Evolutionary conservation across 306 rosid genomes (phyloP), one percentile per base, ranked within the genome.

Genomic region (Arachis hypogaea): DNA sequence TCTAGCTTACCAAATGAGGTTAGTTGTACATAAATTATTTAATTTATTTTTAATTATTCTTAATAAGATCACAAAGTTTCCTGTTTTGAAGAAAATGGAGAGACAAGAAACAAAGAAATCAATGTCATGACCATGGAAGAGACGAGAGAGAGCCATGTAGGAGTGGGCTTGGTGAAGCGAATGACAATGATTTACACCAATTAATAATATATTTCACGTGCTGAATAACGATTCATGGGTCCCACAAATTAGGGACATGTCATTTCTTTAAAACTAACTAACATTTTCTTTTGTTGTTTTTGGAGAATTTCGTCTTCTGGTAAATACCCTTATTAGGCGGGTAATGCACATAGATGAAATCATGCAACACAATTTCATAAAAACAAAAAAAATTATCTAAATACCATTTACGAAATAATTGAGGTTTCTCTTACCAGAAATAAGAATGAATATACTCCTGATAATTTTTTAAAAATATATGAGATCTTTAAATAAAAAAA

Each of bases 121-220:
- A 40, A 42, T 67, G 61, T 78, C 40, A 38, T 16, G 4, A 2
- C 28, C 6, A 61, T 2, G 47, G 60, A 75, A 36, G 9, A 9
- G 75, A 59, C 58, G 68, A 81, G 62, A 10, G 45, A 30, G 28
- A 59, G 22, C 28, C 28, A 22, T 22, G 28, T 46, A 52, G 45
- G 3, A 44, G 63, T 49, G 10, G 54, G 54, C 54, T 49, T 11
- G 68, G 43, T 12, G 67, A 14, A 66, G 63, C 55, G 38, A 29
- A 77, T 60, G 75, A 61, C 71, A 57, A 69, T 68, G 77, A 68
- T 82, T 77, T 74, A 59, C 44, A 8, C 58, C 72, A 36, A 73
- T 68, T 73, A 33, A 33, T 33, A 33, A 33, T 33, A 18, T 28
- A 59, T 30, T 6, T 69, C 85, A 63, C 80, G 83, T 78, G 86